These are phyloP conservation scores for Fragaria nilgerrensis DNA, from an alignment of 306 rosid species.

Conservation along the genomic window DNA sequence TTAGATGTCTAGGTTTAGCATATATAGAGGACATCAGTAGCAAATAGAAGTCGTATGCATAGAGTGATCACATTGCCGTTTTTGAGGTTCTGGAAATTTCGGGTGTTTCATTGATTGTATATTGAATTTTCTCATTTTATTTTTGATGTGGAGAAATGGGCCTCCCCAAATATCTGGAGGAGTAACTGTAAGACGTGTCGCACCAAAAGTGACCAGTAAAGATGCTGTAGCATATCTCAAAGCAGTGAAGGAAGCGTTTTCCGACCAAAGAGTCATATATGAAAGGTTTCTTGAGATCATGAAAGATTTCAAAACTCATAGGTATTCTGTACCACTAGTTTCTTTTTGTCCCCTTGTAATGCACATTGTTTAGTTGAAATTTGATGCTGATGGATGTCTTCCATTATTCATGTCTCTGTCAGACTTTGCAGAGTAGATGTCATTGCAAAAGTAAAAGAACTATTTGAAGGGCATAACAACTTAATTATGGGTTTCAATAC, in stretches of 20 bases:
- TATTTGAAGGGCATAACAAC: constrained; percentile 83
- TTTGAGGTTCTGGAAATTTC: not conserved
- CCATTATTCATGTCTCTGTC: constrained; percentile 27
- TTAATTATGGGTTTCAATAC: constrained; percentile 91
- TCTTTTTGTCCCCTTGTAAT: constrained; percentile 10
- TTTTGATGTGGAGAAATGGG: constrained; percentile 43
- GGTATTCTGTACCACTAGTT: constrained; percentile 41
- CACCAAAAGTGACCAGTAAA: constrained; percentile 66
- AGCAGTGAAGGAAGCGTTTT: constrained; percentile 75
- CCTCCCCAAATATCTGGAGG: constrained; percentile 52
- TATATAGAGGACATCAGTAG: constrained; percentile 9
- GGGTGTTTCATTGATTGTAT: not conserved
- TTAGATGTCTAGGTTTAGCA: not conserved
- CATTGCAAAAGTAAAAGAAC: constrained; percentile 82
- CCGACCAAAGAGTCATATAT: constrained; percentile 67
- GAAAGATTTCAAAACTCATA: constrained; percentile 92
- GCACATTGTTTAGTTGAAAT: constrained; percentile 9
- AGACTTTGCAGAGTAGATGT: constrained; percentile 87
- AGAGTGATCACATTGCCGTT: constrained; percentile 11
- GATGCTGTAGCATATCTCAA: constrained; percentile 75
- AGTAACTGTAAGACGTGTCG: constrained; percentile 40
- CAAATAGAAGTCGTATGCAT: constrained; percentile 6
- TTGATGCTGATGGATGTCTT: constrained; percentile 12
- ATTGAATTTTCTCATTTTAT: constrained; percentile 6
- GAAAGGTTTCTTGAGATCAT: constrained; percentile 80